These are phyloP conservation scores for Clarireedia homoeocarpa DNA, from an alignment of 2,329 filamentous ascomycete species.

Conservation along the genomic window DNA sequence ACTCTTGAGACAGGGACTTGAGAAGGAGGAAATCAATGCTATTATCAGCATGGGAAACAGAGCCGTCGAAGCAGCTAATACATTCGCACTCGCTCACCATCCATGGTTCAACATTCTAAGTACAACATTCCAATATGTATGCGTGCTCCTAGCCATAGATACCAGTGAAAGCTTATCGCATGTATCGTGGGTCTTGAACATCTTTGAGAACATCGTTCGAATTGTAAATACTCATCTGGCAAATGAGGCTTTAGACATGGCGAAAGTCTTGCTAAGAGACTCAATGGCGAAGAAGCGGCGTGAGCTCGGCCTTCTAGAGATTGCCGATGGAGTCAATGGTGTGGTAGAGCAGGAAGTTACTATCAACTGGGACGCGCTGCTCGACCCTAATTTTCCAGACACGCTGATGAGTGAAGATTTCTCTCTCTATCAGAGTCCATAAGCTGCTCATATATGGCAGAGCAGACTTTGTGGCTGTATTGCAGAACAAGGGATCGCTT, in stretches of 20 bases:
- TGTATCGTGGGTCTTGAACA: slow-evolving; percentile 15
- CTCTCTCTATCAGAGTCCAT: not conserved
- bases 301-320: slow-evolving; percentile 15
- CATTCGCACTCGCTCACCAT: slow-evolving; percentile 10
- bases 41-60: slow-evolving; percentile 2
- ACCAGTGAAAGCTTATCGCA: slow-evolving; percentile 17
- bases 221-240: slow-evolving; percentile 15
- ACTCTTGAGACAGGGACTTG: slow-evolving; percentile 2
- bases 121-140: slow-evolving; percentile 19
- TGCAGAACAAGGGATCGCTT: too few species aligned
- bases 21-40: not conserved
- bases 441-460: not conserved
- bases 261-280: slow-evolving; percentile 16
- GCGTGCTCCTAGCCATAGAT: slow-evolving; percentile 17
- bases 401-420: slow-evolving; percentile 5
- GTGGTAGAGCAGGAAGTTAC: slow-evolving; percentile 1
- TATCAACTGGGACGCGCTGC: slow-evolving; percentile 20
- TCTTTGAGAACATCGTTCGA: slow-evolving; percentile 13
- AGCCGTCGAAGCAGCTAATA: slow-evolving; percentile 15
- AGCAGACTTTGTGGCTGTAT: too few species aligned
- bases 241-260: slow-evolving; percentile 18
- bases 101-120: slow-evolving; percentile 22
- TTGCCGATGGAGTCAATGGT: not conserved
- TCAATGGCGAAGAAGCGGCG: slow-evolving; percentile 14
- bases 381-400: slow-evolving; percentile 14